phyloP scores from a whole-genome alignment of 768 basidiomycete species.

The Lactifluus pinguis region DNA sequence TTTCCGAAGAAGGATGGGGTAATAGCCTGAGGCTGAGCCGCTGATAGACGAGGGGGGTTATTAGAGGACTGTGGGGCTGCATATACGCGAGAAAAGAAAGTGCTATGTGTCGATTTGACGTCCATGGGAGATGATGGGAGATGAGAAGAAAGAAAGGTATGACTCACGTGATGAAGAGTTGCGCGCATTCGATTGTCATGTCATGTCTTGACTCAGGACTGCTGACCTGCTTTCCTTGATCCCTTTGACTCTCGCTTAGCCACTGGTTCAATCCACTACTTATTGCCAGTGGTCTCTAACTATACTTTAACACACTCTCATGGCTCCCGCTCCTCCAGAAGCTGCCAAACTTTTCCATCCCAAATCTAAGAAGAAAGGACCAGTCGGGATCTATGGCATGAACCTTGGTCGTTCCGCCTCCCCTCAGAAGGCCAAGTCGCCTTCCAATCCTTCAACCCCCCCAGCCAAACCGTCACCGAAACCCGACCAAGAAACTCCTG shows the following conservation, averaged over 20 bases:
- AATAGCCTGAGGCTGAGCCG: background rate
- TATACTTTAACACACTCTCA: background rate
- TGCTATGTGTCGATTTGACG: background rate
- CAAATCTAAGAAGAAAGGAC: conserved; percentile 16
- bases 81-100: conserved; percentile 11
- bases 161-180: conserved; percentile 1
- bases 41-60: background rate
- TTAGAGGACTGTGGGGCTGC: background rate
- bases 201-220: too few relatives aligned
- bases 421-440: conserved; percentile 8
- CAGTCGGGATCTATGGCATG: conserved; percentile 9
- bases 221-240: background rate
- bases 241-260: background rate
- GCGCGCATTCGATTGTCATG: background rate
- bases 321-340: conserved; percentile 14
- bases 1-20: conserved; percentile 11
- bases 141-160: background rate
- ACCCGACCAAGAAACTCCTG: conserved; percentile 2
- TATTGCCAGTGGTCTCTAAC: background rate
- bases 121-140: background rate
- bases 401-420: conserved; percentile 7
- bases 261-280: conserved; percentile 2
- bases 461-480: conserved; percentile 11
- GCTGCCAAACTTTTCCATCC: conserved; percentile 20
- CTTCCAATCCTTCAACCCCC: conserved; percentile 13